Evolutionary conservation across 495 filamentous ascomycete genomes (phyloP), one percentile per base, ranked within the genome.

Genomic region (Echria macrotheca): DNA sequence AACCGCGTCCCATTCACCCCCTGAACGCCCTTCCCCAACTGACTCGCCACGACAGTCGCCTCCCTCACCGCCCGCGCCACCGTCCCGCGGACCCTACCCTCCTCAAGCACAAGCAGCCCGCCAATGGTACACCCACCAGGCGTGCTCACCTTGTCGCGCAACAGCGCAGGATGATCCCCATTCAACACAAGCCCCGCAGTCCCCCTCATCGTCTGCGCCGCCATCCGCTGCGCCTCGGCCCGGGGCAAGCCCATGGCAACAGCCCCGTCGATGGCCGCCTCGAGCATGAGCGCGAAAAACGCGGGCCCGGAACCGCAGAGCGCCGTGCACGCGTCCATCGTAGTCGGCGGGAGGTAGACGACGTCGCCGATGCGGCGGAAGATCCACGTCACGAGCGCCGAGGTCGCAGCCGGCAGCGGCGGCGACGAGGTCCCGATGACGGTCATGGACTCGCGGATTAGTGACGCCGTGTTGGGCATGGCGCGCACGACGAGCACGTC

Each of bases 71-170:
- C 81, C 60, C 79, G 80, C 9, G 85, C 76, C 19, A 90, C 75
- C 5, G 79, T 81, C 0, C 82, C 81, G 51, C 86, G 75, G 23
- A 90, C 82, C 1, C 76, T 71, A 2, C 84, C 85, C 55, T 91
- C 87, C 64, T 91, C 87, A 10, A 91, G 65, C 24, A 87, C 84
- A 47, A 87, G 54, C 55, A 90, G 57, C 3, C 87, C 87, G 1
- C 81, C 83, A 56, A 89, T 89, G 10, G 85, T 91, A 61, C 87
- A 90, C 2, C 87, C 87, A 4, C 86, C 87, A 0, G 87, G 87
- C 5, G 87, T 90, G 46, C 72, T 80, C 12, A 91, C 85, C 68
- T 88, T 88, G 47, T 91, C 87, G 44, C 81, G 73, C 40, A 91
- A 61, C 35, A 91, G 57, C 5, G 87, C 86, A 4, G 87, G 87